Conservation (phyloP, 768 basidiomycete genomes). For the Lyophyllum atratum region DNA sequence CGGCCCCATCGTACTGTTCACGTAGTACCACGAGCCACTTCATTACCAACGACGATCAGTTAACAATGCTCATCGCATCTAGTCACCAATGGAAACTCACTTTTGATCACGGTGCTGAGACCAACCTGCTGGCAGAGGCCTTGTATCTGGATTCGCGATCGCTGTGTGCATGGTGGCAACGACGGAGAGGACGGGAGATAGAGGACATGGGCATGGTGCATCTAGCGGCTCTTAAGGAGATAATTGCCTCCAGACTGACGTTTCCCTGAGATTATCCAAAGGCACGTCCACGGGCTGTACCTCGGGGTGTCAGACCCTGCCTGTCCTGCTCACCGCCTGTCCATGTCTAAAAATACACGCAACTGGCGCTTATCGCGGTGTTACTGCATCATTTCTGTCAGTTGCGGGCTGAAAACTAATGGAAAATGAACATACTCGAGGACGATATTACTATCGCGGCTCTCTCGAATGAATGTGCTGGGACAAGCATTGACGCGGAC, state of each 20-base stretch:
- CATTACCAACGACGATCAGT: not conserved
- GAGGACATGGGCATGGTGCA: not conserved
- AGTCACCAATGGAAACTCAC: constrained; percentile 1
- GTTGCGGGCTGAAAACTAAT: not conserved
- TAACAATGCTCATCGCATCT: not conserved
- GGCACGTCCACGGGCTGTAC: not conserved
- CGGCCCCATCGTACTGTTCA: constrained; percentile 30
- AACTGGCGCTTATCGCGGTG: no score
- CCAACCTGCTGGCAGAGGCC: constrained; percentile 17
- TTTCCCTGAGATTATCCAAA: not conserved
- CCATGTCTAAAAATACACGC: no score
- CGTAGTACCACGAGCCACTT: constrained; percentile 32
- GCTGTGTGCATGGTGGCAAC: not conserved
- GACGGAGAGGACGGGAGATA: not conserved
- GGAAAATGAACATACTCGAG: no score
- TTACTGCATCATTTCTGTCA: not conserved
- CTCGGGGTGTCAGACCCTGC: not conserved
- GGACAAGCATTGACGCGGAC: no score
- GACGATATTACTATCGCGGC: no score
- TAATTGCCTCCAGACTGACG: not conserved
- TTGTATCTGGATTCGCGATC: constrained; percentile 4
- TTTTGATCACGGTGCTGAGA: constrained; percentile 11
- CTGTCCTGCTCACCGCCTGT: not conserved
- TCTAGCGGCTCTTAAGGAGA: not conserved
- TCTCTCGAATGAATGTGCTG: no score